Evolutionary conservation across 306 rosid genomes (phyloP).

Genomic region (Trifolium dubium): DNA sequence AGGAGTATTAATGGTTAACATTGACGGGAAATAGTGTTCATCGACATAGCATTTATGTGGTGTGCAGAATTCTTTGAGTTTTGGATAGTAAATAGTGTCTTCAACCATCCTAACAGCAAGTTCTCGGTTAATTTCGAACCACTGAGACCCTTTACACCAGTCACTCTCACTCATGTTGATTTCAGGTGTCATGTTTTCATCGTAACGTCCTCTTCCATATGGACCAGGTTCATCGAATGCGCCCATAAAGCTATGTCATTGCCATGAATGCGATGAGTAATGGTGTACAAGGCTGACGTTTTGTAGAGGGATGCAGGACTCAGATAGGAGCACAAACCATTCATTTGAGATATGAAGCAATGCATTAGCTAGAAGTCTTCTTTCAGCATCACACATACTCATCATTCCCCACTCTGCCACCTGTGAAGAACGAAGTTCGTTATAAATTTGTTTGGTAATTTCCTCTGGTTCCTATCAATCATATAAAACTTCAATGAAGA

Average conservation of each 20-base stretch:
- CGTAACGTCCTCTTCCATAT: constrained; percentile 93
- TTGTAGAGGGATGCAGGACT: constrained; percentile 91
- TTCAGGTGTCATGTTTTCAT: constrained; percentile 74
- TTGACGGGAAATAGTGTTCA: constrained; percentile 97
- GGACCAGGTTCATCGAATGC: constrained; percentile 88
- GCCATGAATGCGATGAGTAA: constrained; percentile 73
- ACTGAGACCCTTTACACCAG: constrained; percentile 97
- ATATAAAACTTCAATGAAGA: too few relatives aligned
- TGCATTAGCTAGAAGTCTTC: constrained; percentile 94
- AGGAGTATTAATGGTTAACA: constrained; percentile 76
- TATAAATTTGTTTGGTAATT: constrained; percentile 29
- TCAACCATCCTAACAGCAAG: constrained; percentile 72
- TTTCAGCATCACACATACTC: constrained; percentile 97
- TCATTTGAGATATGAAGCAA: constrained; percentile 92
- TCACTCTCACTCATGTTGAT: constrained; percentile 73
- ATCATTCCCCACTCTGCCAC: constrained; percentile 95
- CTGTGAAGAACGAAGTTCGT: constrained; percentile 49
- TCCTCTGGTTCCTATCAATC: constrained; percentile 18
- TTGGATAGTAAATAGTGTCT: constrained; percentile 74
- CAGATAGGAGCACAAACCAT: constrained; percentile 93
- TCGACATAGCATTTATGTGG: constrained; percentile 92
- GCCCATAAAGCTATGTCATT: constrained; percentile 84
- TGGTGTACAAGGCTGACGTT: constrained; percentile 75
- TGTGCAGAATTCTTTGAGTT: constrained; percentile 69
- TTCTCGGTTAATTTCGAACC: constrained; percentile 84